Conservation (phyloP, 345 rosid genomes). For the Noccaea caerulescens region DNA sequence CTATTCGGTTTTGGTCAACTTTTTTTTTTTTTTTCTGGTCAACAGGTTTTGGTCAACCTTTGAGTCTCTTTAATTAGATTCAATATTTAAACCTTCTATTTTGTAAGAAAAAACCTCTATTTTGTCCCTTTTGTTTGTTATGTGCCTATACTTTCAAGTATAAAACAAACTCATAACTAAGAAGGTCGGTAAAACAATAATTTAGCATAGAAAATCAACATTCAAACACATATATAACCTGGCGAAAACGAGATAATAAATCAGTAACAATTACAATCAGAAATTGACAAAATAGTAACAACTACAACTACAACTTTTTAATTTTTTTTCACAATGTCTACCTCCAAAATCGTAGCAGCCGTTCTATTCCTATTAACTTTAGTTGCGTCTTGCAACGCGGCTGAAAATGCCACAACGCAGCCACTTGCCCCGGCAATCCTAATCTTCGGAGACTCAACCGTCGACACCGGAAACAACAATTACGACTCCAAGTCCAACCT, state of each 20-base stretch:
- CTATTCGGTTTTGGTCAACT: constrained; percentile 6
- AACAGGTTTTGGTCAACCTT: constrained; percentile 2
- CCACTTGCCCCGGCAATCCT: constrained; percentile 19
- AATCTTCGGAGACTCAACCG: constrained; percentile 28
- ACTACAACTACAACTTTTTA: background rate
- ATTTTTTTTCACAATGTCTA: background rate
- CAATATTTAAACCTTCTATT: background rate
- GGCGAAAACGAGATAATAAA: background rate
- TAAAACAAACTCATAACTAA: background rate
- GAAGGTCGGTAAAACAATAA: background rate
- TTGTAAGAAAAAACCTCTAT: background rate
- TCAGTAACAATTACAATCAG: background rate
- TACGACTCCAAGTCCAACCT: constrained; percentile 1
- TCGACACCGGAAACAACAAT: constrained; percentile 31
- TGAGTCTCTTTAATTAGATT: constrained; percentile 16
- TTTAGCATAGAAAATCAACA: background rate
- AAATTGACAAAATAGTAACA: background rate
- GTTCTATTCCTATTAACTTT: constrained; percentile 3
- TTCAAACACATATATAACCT: constrained; percentile 3
- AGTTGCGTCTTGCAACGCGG: background rate
- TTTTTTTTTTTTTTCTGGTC: background rate
- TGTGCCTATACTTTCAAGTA: background rate
- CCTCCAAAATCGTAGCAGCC: background rate
- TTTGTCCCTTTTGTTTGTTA: background rate
- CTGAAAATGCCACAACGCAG: background rate